Percentiles rank a stretch among this genome's conserved stretches.
Conservation (phyloP, 257 asterid genomes). For the Capsicum chinense region DNA sequence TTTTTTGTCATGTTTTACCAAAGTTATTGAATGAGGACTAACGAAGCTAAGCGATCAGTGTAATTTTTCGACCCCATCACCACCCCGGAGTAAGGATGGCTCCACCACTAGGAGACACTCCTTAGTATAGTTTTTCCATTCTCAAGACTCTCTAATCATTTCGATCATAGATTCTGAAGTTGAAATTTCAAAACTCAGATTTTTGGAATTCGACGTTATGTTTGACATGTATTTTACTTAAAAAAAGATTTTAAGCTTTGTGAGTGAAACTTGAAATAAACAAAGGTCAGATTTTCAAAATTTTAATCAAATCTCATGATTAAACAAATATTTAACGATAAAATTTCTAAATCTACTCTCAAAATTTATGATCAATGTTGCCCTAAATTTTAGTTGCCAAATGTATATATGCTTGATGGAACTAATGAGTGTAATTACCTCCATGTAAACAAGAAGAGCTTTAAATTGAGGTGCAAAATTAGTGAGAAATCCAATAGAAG, state of each 20-base stretch:
- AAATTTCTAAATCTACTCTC: neutral
- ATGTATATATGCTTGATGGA: neutral
- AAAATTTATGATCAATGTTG: neutral
- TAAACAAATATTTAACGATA: neutral
- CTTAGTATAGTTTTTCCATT: neutral
- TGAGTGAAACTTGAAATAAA: no score
- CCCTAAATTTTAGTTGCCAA: neutral
- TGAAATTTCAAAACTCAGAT: neutral
- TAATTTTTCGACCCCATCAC: neutral
- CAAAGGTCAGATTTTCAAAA: no score
- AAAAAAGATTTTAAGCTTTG: no score
- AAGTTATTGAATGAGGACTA: neutral
- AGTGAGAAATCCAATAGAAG: slow-evolving; percentile 44
- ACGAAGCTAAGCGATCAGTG: neutral
- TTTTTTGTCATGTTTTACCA: neutral
- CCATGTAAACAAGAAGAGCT: slow-evolving; percentile 67
- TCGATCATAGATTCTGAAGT: neutral
- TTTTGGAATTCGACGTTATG: no score
- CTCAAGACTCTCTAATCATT: neutral
- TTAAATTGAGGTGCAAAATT: slow-evolving; percentile 69
- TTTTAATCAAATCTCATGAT: no score
- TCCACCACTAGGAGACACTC: neutral
- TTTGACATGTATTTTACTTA: no score
- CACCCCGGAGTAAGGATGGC: neutral
- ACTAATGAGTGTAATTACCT: slow-evolving; percentile 47